Evolutionary conservation across 2,329 filamentous ascomycete genomes (phyloP), one percentile per base, ranked within the genome.

Genomic region (Didymella pinodella): DNA sequence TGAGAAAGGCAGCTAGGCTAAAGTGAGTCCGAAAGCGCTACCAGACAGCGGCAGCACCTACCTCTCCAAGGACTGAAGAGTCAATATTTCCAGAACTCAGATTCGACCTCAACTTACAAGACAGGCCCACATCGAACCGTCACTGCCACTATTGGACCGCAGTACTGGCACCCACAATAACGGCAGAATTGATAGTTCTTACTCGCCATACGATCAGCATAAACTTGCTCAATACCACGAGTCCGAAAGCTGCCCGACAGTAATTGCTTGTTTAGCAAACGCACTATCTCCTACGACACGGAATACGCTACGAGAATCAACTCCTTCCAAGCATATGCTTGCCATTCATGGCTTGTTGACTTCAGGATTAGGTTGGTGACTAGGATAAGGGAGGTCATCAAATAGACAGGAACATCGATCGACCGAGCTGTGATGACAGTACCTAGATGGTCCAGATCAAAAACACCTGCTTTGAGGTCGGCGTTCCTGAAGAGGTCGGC

Each of bases 361-460:
- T 26, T 22, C 18, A 31, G 45, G 5, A 12, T 41, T 14, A 2
- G 26, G n/a, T 20, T 18, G 32, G 18, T 32, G 44, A 1, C 20
- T 22, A 44, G 28, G 8, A 14, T n/a, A 32, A 40, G n/a, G 7
- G 26, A 38, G 10, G 28, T 8, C 4, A 31, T 28, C 28, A 14
- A 44, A 22, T 7, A 14, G 20, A n/a, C 25, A 14, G n/a, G 20
- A 45, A 26, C 10, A 41, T 14, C 29, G 28, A 22, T 40, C 6
- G 8, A 8, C 31, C 3, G 31, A 16, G 25, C 29, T 48, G n/a
- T 48, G 44, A 49, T 58, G 50, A 54, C 49, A 45, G 45, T 16
- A 41, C 18, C 12, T 49, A 16, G 22, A 8, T 45, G 45, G 40
- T 46, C 56, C 49, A 58, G 56, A 46, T 50, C 48, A 25, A 31